Evolutionary conservation across 2,329 filamentous ascomycete species (phyloP).

Genomic region (Aspergillus udagawae): DNA sequence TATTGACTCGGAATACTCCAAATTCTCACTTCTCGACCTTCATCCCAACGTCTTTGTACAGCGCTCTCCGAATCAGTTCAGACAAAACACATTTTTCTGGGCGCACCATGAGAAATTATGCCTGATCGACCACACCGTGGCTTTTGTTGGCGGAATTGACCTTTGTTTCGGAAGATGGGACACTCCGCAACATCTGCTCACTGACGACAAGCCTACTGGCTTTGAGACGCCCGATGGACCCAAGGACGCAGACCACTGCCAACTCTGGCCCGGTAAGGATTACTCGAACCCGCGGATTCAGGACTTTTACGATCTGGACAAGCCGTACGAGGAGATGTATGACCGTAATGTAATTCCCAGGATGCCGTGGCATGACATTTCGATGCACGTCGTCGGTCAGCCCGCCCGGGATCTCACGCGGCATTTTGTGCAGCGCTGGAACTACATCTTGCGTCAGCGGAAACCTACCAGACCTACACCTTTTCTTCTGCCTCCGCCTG

Average conservation of each 20-base stretch:
- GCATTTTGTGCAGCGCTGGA: constrained; percentile 97
- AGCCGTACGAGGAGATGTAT: constrained; percentile 99
- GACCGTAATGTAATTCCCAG: constrained; percentile 81
- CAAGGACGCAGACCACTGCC: constrained; percentile 86
- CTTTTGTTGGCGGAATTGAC: constrained; percentile 93
- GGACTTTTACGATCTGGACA: constrained; percentile 88
- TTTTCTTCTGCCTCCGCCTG: constrained; percentile 87
- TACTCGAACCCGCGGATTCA: constrained; percentile 95
- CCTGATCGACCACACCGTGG: constrained; percentile 91
- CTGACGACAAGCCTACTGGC: constrained; percentile 91
- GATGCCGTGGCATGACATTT: constrained; percentile 98
- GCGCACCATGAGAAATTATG: constrained; percentile 99
- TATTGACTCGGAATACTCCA: constrained; percentile 97
- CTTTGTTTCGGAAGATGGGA: constrained; percentile 98
- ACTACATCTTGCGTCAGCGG: constrained; percentile 87
- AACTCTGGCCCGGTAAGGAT: constrained; percentile 95
- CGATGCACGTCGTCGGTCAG: constrained; percentile 96
- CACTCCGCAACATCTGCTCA: constrained; percentile 83
- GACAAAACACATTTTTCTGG: constrained; percentile 99
- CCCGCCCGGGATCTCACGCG: constrained; percentile 89
- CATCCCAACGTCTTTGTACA: constrained; percentile 97
- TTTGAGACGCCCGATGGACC: constrained; percentile 76
- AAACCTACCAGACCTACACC: constrained; percentile 92
- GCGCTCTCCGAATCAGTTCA: constrained; percentile 92
- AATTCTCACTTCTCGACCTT: constrained; percentile 89